Conservation (phyloP, 2,329 filamentous ascomycete species). For the Diaporthe destruens region DNA sequence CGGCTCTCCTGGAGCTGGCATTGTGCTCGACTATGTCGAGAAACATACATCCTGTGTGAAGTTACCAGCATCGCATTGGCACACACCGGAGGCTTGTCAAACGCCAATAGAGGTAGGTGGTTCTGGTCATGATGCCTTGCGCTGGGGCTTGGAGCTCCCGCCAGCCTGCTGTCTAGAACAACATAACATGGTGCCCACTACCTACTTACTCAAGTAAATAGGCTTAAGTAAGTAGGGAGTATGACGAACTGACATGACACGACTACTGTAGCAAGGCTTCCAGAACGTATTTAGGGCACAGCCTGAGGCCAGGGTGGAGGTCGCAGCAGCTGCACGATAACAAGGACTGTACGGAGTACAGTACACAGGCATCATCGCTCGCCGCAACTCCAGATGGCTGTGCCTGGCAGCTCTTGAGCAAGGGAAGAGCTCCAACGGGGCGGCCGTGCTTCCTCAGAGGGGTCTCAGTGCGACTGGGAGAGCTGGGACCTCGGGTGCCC, state of each 20-base stretch:
- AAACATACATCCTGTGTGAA: background rate
- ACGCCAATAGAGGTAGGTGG: background rate
- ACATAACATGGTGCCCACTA: background rate
- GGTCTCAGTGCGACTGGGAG: background rate
- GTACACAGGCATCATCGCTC: background rate
- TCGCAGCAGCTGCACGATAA: background rate
- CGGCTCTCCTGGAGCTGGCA: background rate
- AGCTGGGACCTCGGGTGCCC: too few species aligned
- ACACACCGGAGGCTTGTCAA: background rate
- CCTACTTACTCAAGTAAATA: too few species aligned
- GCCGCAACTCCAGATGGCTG: background rate
- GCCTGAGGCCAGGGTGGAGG: background rate
- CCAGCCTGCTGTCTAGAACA: background rate
- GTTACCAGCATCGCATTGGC: background rate
- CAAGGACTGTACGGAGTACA: background rate
- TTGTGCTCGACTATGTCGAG: background rate
- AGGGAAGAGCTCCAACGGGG: background rate
- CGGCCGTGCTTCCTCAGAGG: background rate
- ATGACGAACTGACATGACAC: background rate
- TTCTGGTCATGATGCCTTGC: background rate
- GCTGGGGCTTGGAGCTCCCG: background rate
- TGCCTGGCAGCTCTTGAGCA: background rate
- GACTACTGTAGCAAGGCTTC: too few species aligned
- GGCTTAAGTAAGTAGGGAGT: too few species aligned
- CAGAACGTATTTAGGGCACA: background rate